Base-by-base conservation (phyloP, 2,329 filamentous ascomycete genomes). In the Colletotrichum limetticola region DNA sequence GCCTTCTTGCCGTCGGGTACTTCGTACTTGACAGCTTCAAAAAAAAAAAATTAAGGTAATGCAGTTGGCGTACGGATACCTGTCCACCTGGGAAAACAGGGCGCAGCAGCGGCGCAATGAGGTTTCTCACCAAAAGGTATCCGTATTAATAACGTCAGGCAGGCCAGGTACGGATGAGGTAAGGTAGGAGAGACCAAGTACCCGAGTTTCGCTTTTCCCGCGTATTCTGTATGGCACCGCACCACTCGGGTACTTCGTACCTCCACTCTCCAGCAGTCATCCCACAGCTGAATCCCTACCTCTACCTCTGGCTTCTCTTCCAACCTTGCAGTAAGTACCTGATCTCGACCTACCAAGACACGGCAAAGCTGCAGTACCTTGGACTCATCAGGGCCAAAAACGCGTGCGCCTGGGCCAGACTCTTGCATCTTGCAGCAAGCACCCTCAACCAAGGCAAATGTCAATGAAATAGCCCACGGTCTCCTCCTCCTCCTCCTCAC, bases 71-170 rank as follows among this genome's bases (percentile, higher is more conserved):
- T 37, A 9, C 5, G 1, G 35, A 58, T 49, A 35, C 66, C 60
- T 69, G 70, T 63, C 60, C 59, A 46, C 53, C 66, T 65, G 60
- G 66, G 61, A 70, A 63, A 68, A 65, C 55, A 9, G 70, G 70
- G 70, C 70, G 66, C 66, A 72, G 70, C 66, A 70, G 37, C 58
- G 46, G 30, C 35, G 46, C 49, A 57, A 53, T 24, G 14, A 56
- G 42, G 42, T 19, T n/a, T 49, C 42, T 42, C 37, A 42, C 37
- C 37, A 42, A 19, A 42, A 42, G 14, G 37, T 42, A 3, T 6
- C 16, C 37, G 37, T 42, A 42, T 16, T 16, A 42, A 19, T 7
- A 7, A 42, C 5, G 37, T 16, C 14, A 42, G 5, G 32, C 12
- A 37, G 12, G 14, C 16, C 16, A 42, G 5, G 14, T 42, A 42